These are phyloP conservation scores for Hypoxylon fuscum DNA, from an alignment of 495 filamentous ascomycete genomes.

Conservation along the genomic window DNA sequence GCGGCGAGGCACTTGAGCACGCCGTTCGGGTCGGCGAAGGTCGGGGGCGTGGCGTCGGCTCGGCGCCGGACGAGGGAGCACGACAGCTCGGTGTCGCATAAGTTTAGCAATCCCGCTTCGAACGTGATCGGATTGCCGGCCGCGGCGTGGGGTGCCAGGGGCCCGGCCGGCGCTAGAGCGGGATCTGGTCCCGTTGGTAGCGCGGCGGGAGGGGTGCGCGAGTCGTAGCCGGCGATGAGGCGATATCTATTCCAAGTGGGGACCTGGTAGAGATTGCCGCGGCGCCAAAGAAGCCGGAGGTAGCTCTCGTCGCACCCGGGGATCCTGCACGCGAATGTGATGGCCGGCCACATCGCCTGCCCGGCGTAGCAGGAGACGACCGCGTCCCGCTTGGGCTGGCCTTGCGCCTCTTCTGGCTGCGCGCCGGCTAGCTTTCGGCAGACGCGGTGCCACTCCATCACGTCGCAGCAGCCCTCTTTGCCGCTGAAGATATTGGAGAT, in stretches of 20 bases:
- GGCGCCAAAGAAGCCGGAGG: constrained; percentile 13
- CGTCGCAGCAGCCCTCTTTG: constrained; percentile 16
- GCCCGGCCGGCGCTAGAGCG: not conserved
- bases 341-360: constrained; percentile 11
- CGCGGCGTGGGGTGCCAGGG: not conserved
- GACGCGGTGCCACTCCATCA: constrained; percentile 23
- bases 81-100: not conserved
- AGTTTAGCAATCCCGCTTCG: not conserved
- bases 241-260: not conserved
- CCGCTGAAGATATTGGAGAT: not conserved
- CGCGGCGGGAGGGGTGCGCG: not conserved
- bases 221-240: constrained; percentile 8
- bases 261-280: constrained; percentile 1
- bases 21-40: not conserved
- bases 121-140: too few species aligned
- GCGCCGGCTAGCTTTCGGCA: constrained; percentile 17
- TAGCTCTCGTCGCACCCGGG: constrained; percentile 11
- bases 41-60: not conserved
- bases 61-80: not conserved
- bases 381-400: too few species aligned
- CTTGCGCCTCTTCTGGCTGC: not conserved
- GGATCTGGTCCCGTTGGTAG: not conserved
- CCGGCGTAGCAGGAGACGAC: constrained; percentile 4
- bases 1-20: constrained; percentile 6
- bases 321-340: not conserved